Base-by-base conservation (phyloP, 164 flowering plant species). In the Stephania japonica region DNA sequence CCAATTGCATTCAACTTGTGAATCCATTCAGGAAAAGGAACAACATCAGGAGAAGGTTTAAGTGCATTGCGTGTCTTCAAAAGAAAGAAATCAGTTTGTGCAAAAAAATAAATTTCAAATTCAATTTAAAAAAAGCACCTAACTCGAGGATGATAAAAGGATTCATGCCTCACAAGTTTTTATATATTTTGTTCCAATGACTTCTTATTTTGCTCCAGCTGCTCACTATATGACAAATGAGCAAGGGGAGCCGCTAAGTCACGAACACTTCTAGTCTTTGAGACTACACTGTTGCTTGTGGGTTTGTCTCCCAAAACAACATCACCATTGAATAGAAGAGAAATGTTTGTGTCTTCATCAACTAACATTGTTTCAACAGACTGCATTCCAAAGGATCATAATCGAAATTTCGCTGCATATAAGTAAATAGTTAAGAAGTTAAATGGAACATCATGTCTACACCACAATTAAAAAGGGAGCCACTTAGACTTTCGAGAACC, bases 241-340 rank as follows among this genome's bases (percentile, higher is more conserved):
- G 99, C 94, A 70, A 93, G 90, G 32, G 99, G 97, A 75, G 99
- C 86, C 77, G 89, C 99, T 1, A 78, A 97, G 74, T 89, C 90
- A 71, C 98, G 87, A 10, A 83, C 96, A 85, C 85, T 82, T 85
- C 83, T 90, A 42, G 74, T 83, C 77, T 68, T 89, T 8, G 80
- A 72, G 56, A 38, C 78, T 5, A 82, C 78, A 80, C 68, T 76
- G 75, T 78, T 77, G 25, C 38, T 32, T 23, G 43, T 42, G 19
- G 68, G 70, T 49, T 71, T 64, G 21, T 74, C 86, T 59, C 26
- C 75, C 16, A 79, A 75, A 67, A 47, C 77, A 19, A 24, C 41
- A 53, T 80, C 80, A 66, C 77, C 81, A 78, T 76, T 67, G 24
- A 78, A 69, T 70, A 78, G 59, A 14, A 27, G 47, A 71, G 76